Base-by-base conservation (phyloP, 139 green algal genomes). In the Micractinium conductrix region DNA sequence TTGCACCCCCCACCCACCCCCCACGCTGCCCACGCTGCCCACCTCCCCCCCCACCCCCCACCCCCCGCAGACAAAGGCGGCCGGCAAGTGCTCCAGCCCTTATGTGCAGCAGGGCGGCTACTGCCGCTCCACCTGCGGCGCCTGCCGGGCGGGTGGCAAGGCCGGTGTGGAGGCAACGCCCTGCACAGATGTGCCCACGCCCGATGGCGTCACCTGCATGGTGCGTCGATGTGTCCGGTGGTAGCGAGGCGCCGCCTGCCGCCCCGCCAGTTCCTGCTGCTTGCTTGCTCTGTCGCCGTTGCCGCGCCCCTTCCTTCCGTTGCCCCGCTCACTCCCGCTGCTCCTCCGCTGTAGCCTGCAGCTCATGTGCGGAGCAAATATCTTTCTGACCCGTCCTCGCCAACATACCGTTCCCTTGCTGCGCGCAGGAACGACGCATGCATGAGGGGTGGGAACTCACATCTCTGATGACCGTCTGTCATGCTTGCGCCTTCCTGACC, bases 31-130 rank as follows among this genome's bases (percentile, higher is more conserved):
- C n/a, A n/a, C n/a, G n/a, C n/a, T n/a, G n/a, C n/a, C 7, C 43
- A 12, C 4, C 24, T 8, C 7, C 72, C 9, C 7, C 22, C 5
- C 37, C 58, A 24, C 22, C 6, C 35, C 33, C 19, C 19, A 19
- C n/a, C 12, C 37, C 6, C 63, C 35, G 21, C 48, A 68, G 63
- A 68, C 65, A 4, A 9, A 44, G 33, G 43, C 63, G 8, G 35
- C 10, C n/a, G 79, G 33, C 43, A 45, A 82, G 67, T 87, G 81
- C 81, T 42, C 21, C 58, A 60, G 48, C 26, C 60, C 38, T 12
- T 90, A 79, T 33, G 80, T 88, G 70, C 33, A 71, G n/a, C 33
- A 42, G 45, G 80, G 80, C 22, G 80, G 62, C 42, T 88, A 86
- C 78, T 90, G 83, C 72, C 53, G 45, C 28, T 9, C 33, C 60